A percentile compares a stretch with the other conserved stretches of the same genome.
phyloP scores from a whole-genome alignment of 331 rosid genomes.

The Pyrus hybrid region DNA sequence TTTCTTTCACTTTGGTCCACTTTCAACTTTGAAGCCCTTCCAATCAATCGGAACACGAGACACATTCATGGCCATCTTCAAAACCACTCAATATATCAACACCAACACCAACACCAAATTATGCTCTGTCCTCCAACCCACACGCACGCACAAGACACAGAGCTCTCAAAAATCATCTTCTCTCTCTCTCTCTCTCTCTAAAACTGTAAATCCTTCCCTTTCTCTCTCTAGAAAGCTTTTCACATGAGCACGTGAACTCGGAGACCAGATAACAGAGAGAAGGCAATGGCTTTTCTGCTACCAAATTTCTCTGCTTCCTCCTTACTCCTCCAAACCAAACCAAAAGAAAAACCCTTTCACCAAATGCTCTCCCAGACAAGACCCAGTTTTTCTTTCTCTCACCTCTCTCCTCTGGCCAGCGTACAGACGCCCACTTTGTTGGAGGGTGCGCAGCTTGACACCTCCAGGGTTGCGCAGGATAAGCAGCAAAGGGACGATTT shows the following conservation, averaged over 20 bases:
- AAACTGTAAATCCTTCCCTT: neutral
- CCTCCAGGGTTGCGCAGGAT: conserved; percentile 38
- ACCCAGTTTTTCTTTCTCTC: conserved; percentile 26
- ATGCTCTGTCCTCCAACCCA: conserved; percentile 23
- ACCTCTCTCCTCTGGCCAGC: conserved; percentile 22
- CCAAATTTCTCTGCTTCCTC: conserved; percentile 51
- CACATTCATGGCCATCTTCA: conserved; percentile 32
- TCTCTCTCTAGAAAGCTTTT: neutral
- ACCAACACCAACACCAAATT: conserved; percentile 14
- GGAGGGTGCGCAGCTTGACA: conserved; percentile 45
- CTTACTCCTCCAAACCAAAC: conserved; percentile 40
- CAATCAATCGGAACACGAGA: conserved; percentile 11
- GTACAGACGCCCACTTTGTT: conserved; percentile 35
- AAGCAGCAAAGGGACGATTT: conserved; percentile 58
- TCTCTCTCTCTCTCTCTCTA: neutral
- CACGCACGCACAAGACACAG: conserved; percentile 7
- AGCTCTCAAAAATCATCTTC: conserved; percentile 1
- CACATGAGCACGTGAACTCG: conserved; percentile 24
- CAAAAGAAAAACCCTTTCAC: conserved; percentile 40
- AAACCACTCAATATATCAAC: conserved; percentile 37
- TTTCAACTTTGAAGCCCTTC: conserved; percentile 5
- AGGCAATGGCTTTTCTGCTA: conserved; percentile 70
- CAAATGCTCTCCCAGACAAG: conserved; percentile 34
- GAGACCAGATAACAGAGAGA: neutral
- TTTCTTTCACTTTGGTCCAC: conserved; percentile 1